Conservation (phyloP, 768 basidiomycete genomes). For the Sporobolomyces phaffii region DNA sequence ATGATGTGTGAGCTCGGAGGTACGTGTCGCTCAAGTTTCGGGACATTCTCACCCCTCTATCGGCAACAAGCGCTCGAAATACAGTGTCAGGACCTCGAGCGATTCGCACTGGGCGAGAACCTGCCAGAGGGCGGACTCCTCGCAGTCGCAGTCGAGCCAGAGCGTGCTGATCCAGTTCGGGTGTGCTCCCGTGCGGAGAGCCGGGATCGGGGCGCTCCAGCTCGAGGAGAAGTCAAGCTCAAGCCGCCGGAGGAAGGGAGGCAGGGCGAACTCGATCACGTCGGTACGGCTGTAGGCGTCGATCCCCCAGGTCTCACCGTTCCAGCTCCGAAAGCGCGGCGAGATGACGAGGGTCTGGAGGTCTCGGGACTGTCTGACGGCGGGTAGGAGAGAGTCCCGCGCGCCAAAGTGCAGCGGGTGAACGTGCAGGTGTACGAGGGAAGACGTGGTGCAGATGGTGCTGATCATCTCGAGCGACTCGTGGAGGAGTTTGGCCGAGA, state of each 20-base stretch:
- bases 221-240: conserved; percentile 1
- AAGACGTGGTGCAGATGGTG: not conserved
- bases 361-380: no score
- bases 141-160: not conserved
- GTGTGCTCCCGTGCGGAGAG: not conserved
- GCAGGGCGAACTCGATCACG: not conserved
- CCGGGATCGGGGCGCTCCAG: not conserved
- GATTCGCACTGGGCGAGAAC: not conserved
- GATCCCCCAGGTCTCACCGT: not conserved
- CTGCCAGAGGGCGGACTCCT: not conserved
- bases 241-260: not conserved
- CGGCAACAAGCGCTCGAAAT: conserved; percentile 7
- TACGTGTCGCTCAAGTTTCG: no score
- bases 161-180: not conserved
- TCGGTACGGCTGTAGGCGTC: conserved; percentile 1
- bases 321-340: not conserved
- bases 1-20: no score
- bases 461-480: conserved; percentile 6
- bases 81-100: conserved; percentile 14
- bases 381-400: not conserved
- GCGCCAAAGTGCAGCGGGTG: not conserved
- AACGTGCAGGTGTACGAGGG: conserved; percentile 3
- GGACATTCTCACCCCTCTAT: conserved; percentile 2
- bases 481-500: not conserved
- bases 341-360: not conserved